These are phyloP conservation scores for Penicillium occitanis DNA, from an alignment of 2,329 filamentous ascomycete genomes.

Conservation along the genomic window DNA sequence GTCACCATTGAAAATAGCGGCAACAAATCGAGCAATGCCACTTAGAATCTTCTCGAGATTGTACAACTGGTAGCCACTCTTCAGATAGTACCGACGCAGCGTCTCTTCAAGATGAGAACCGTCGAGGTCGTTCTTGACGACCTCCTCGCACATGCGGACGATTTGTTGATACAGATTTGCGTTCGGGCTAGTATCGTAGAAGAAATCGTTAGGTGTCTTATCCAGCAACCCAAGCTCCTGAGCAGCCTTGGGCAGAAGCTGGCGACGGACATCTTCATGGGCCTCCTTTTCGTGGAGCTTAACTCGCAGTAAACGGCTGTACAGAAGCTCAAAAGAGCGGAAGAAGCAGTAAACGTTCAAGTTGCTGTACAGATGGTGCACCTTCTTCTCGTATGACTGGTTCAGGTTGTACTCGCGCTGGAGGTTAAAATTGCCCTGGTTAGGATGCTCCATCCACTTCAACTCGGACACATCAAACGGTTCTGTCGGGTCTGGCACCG, in stretches of 20 bases:
- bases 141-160: conserved; percentile 80
- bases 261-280: conserved; percentile 68
- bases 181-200: conserved; percentile 62
- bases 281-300: conserved; percentile 77
- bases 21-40: conserved; percentile 75
- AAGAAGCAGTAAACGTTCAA: conserved; percentile 93
- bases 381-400: conserved; percentile 74
- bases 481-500: conserved; percentile 55
- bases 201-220: conserved; percentile 73
- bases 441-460: conserved; percentile 62
- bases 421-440: conserved; percentile 58
- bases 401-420: conserved; percentile 69
- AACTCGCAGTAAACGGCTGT: conserved; percentile 76
- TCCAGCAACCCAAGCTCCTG: conserved; percentile 80
- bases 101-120: conserved; percentile 84
- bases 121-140: conserved; percentile 78
- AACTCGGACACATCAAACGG: conserved; percentile 49
- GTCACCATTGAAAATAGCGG: conserved; percentile 81
- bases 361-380: conserved; percentile 90
- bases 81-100: conserved; percentile 85
- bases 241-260: conserved; percentile 75
- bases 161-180: conserved; percentile 84
- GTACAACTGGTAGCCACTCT: conserved; percentile 89
- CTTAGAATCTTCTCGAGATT: conserved; percentile 85
- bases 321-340: conserved; percentile 87